Percentiles rank a stretch among this genome's conserved stretches.
Conservation (phyloP, 2,329 filamentous ascomycete species). For the Aspergillus pseudoviridinutans region DNA sequence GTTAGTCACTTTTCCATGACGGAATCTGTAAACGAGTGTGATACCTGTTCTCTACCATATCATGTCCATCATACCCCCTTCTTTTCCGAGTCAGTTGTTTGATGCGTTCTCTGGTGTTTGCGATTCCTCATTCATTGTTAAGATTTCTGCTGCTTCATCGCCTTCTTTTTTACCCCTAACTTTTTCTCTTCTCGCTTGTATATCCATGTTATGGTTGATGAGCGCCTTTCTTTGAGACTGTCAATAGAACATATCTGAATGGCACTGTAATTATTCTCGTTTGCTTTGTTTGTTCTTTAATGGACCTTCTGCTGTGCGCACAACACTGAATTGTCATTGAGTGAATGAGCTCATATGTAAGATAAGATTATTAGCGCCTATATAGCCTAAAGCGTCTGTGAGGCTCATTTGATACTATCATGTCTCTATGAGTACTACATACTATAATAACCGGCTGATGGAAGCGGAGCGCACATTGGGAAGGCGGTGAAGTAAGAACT, state of each 20-base stretch:
- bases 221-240: neutral
- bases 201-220: neutral
- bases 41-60: slow-evolving; percentile 13
- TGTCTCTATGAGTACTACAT: neutral
- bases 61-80: slow-evolving; percentile 18
- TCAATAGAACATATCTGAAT: neutral
- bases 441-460: too few relatives aligned
- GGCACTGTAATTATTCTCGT: neutral
- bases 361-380: neutral
- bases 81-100: slow-evolving; percentile 6
- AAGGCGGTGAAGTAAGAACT: slow-evolving; percentile 4
- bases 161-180: neutral
- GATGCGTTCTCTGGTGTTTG: slow-evolving; percentile 3
- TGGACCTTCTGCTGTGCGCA: neutral
- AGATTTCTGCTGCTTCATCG: neutral
- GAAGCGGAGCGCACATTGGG: neutral
- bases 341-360: neutral
- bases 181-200: neutral
- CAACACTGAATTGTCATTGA: neutral
- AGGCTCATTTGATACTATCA: neutral
- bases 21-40: slow-evolving; percentile 15
- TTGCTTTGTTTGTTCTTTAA: neutral
- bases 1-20: slow-evolving; percentile 1
- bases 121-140: neutral
- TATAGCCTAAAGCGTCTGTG: neutral